Base-by-base conservation (phyloP, 1,284 basidiomycete species). In the Taiwanofungus camphoratus region DNA sequence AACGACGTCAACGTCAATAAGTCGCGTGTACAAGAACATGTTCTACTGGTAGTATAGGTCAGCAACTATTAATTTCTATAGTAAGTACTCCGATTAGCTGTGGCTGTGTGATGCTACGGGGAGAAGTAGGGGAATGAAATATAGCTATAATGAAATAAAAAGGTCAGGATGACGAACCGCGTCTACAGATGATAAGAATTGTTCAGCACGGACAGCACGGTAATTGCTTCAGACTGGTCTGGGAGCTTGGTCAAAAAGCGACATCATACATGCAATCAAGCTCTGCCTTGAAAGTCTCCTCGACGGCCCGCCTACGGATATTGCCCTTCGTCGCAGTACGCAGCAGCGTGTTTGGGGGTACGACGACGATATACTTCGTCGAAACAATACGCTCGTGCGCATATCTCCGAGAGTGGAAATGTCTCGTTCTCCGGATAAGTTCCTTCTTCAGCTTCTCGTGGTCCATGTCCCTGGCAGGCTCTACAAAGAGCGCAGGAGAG, bases 311-410 rank as follows among this genome's bases (percentile, higher is more conserved):
- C 45, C 80, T 73, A 36, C 82, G 70, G 50, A 84, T 77, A 53
- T 85, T 84, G 26, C 81, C 82, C 59, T 85, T 85, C 16, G 80
- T 80, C 18, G 70, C 73, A 0, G 81, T 85, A 44, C 81, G 68
- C 26, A 81, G 81, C 36, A 84, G 67, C 1, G 77, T 69, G 43
- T 69, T 67, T 24, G 64, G 61, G 16, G 73, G 66, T 4, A 82
- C 79, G 30, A 84, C 62, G 45, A 83, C 54, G 53, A 84, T 71
- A 63, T 76, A 67, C 33, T 74, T 67, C 12, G 71, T 53, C 11
- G 68, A 69, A 2, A 69, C 68, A 59, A 84, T 78, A 27, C 77
- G 77, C 57, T 84, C 81, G 59, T 84, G 81, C 38, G 82, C 66
- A 59, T 85, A 85, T 46, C 80, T 70, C 24, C 80, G 67, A 13